Percentiles rank a stretch among this genome's conserved stretches.
Evolutionary conservation across 2,329 filamentous ascomycete genomes (phyloP).

Genomic region (Fusarium temperatum): DNA sequence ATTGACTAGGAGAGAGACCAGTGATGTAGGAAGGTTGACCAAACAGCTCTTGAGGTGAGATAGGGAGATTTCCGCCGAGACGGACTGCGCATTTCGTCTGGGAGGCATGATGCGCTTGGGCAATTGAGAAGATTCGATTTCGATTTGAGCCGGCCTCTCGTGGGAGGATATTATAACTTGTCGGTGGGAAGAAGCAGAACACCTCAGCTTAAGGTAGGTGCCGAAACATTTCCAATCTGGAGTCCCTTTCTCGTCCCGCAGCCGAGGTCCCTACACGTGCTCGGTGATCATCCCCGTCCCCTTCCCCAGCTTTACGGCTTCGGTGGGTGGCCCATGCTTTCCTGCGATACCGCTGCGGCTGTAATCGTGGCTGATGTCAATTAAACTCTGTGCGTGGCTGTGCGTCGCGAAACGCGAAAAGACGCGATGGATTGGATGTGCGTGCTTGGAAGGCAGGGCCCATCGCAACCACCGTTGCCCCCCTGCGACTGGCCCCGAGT

Average conservation of each 20-base stretch:
- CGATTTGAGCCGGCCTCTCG: neutral
- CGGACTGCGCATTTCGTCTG: conserved; percentile 67
- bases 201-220: neutral
- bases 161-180: conserved; percentile 14
- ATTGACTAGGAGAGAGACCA: conserved; percentile 87
- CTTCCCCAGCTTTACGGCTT: conserved; percentile 21
- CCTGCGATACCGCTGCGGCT: neutral
- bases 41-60: conserved; percentile 93
- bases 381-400: conserved; percentile 41
- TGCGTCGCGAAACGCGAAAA: conserved; percentile 46
- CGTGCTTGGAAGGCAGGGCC: conserved; percentile 6
- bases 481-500: conserved; percentile 44
- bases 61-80: conserved; percentile 83
- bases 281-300: conserved; percentile 41
- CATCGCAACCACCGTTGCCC: conserved; percentile 37
- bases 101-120: conserved; percentile 53
- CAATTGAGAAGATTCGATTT: neutral
- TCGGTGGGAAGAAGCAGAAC: conserved; percentile 12
- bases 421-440: conserved; percentile 42
- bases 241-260: conserved; percentile 33
- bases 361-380: conserved; percentile 38
- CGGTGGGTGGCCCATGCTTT: neutral
- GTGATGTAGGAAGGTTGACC: conserved; percentile 86
- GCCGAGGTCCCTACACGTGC: conserved; percentile 51
- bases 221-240: conserved; percentile 33